Evolutionary conservation across 108 stramenopile species (phyloP), one percentile per base, ranked within the genome.

Genomic region (Fragilaria crotonensis): DNA sequence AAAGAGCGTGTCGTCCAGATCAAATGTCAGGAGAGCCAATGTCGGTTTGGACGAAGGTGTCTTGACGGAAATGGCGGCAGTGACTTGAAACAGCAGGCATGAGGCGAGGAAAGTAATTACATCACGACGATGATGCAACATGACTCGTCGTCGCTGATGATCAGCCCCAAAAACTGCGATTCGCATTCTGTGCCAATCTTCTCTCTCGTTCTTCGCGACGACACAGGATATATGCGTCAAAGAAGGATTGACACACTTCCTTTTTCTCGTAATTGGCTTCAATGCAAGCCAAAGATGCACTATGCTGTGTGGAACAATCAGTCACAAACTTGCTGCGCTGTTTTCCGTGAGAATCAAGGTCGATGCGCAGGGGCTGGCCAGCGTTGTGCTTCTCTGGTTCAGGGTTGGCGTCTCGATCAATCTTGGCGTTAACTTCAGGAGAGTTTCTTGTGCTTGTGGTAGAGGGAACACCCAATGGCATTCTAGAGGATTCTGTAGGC

Each of bases 201-300:
- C 72, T 33, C 51, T 87, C 76, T 68, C 84, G 73, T 71, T 90
- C 89, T 30, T 72, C 81, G 49, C 54, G 67, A 18, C 89, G 77
- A 65, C 89, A 90, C 31, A 60, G 57, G 54, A 79, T 85, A 70
- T 90, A 90, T 20, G 77, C 81, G 19, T 87, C 72, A 73, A 87
- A 90, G 54, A 72, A 83, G 2, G 60, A 50, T 30, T 73, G 66
- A 76, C 89, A 90, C 20, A 77, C 81, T 9, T 68, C 62, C 20
- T 72, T 80, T 47, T 84, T 80, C 26, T 74, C 67, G 48, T 84
- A 85, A 65, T 90, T 85, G 32, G 79, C 83, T 62, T 83, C 78
- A 51, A 87, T 85, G 33, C 89, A 90, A 33, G 80, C 29, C 49
- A 90, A 53, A 2, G 81, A 83, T 7, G 68, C 79, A 20, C 52